Conservation (phyloP, 768 basidiomycete species). For the Amanita pseudoporphyria region DNA sequence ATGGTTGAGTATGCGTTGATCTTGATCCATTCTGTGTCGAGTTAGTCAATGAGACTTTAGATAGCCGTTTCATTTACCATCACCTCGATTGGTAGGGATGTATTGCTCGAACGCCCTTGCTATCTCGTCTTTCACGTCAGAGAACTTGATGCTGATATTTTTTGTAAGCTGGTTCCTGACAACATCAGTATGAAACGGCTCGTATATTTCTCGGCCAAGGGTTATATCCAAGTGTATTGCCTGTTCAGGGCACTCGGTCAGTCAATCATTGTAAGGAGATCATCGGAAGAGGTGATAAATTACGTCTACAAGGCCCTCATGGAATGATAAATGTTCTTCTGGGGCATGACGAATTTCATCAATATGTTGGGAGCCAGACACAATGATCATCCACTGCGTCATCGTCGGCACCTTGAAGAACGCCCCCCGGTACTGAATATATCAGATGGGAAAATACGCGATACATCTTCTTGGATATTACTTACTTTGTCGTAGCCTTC, state of each 20-base stretch:
- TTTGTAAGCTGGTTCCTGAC: slow-evolving; percentile 19
- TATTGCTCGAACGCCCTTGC: slow-evolving; percentile 12
- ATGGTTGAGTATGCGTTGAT: slow-evolving; percentile 10
- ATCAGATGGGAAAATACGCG: background rate
- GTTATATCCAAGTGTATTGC: slow-evolving; percentile 27
- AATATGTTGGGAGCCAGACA: slow-evolving; percentile 28
- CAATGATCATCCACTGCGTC: slow-evolving; percentile 35
- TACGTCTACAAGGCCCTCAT: slow-evolving; percentile 23
- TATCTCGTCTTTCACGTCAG: slow-evolving; percentile 18
- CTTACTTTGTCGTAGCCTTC: slow-evolving; percentile 25
- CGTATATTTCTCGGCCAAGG: slow-evolving; percentile 17
- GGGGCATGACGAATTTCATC: slow-evolving; percentile 38
- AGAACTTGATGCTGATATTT: slow-evolving; percentile 18
- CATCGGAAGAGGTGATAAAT: background rate
- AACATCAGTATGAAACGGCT: slow-evolving; percentile 17
- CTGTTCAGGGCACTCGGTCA: slow-evolving; percentile 9
- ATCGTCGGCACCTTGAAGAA: slow-evolving; percentile 35
- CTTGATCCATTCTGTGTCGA: slow-evolving; percentile 10
- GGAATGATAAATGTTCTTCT: slow-evolving; percentile 35
- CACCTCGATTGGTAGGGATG: slow-evolving; percentile 3
- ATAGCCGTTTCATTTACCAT: background rate
- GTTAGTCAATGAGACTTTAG: background rate
- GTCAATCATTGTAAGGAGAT: background rate
- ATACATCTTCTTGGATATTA: background rate
- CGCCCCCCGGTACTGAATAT: slow-evolving; percentile 15